Conservation (phyloP, 1,139 yeast genomes). For the Protomyces inouyei region DNA sequence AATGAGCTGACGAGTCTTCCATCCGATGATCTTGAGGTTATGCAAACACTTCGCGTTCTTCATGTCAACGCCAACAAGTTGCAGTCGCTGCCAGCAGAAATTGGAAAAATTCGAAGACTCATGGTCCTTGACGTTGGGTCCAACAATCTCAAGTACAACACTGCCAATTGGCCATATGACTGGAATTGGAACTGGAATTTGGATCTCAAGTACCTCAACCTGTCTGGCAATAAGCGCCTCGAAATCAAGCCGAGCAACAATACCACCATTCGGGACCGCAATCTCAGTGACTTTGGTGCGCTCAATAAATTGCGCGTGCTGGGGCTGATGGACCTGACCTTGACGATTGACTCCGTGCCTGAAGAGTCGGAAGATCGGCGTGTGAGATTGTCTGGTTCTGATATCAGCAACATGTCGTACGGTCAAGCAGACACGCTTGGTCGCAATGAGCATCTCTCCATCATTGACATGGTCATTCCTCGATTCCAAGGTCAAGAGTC, state of each 20-base stretch:
- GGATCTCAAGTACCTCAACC: slow-evolving; percentile 70
- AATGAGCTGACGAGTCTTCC: slow-evolving; percentile 75
- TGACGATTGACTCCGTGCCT: slow-evolving; percentile 76
- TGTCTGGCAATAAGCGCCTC: slow-evolving; percentile 86
- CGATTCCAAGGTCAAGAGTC: slow-evolving; percentile 78
- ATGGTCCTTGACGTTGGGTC: slow-evolving; percentile 85
- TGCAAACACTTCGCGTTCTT: slow-evolving; percentile 56
- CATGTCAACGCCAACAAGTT: slow-evolving; percentile 79
- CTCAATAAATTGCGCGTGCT: slow-evolving; percentile 66
- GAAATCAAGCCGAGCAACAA: slow-evolving; percentile 64
- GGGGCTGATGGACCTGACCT: slow-evolving; percentile 92
- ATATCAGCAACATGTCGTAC: slow-evolving; percentile 68
- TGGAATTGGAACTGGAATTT: slow-evolving; percentile 96
- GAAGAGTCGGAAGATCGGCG: slow-evolving; percentile 81
- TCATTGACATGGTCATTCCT: slow-evolving; percentile 81
- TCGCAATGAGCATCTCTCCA: slow-evolving; percentile 57
- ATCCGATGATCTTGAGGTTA: slow-evolving; percentile 70
- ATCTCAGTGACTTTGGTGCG: slow-evolving; percentile 71
- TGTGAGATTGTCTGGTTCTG: slow-evolving; percentile 88
- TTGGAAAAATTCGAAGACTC: slow-evolving; percentile 62
- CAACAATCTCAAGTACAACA: slow-evolving; percentile 82
- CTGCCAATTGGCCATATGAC: slow-evolving; percentile 90
- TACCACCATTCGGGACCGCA: slow-evolving; percentile 40
- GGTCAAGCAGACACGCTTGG: slow-evolving; percentile 89
- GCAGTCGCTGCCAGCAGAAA: slow-evolving; percentile 82